A percentile compares a stretch with the other conserved stretches of the same genome.
phyloP scores from a whole-genome alignment of 2,329 filamentous ascomycete species.

The Parascedosporium putredinis region DNA sequence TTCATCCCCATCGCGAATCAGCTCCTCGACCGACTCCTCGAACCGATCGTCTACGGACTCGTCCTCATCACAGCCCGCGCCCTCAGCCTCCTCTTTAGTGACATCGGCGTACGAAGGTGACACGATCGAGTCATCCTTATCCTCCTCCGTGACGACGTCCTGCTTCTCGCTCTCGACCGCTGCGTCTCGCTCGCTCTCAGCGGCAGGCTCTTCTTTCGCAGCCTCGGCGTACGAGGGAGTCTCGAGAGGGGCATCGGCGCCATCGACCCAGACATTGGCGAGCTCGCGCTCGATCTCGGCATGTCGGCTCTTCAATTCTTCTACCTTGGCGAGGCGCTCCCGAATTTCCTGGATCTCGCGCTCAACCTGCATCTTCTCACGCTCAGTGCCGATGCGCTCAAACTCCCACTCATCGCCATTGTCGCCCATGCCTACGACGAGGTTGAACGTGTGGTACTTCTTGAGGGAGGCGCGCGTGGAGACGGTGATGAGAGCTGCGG shows the following conservation, averaged over 20 bases:
- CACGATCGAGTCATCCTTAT: background rate
- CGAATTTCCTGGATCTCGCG: conserved; percentile 79
- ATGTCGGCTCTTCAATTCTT: conserved; percentile 69
- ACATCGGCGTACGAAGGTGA: background rate
- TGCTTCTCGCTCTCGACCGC: conserved; percentile 1
- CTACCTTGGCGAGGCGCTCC: conserved; percentile 69
- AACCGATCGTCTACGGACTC: conserved; percentile 5
- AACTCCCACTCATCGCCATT: conserved; percentile 84
- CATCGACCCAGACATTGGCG: conserved; percentile 48
- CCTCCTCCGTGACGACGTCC: background rate
- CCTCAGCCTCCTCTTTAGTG: background rate
- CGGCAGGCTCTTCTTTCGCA: conserved; percentile 13
- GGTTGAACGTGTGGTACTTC: conserved; percentile 88
- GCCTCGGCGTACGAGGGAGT: conserved; percentile 34
- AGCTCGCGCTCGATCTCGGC: conserved; percentile 78
- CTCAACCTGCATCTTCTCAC: conserved; percentile 88
- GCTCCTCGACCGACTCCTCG: conserved; percentile 7
- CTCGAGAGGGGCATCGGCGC: conserved; percentile 32
- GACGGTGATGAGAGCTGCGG: conserved; percentile 79
- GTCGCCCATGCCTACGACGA: conserved; percentile 72
- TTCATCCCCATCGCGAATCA: background rate
- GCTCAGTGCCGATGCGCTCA: conserved; percentile 84
- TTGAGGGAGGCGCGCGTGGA: conserved; percentile 90
- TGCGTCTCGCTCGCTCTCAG: background rate
- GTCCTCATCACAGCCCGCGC: no score